Evolutionary conservation across 768 basidiomycete genomes (phyloP), one percentile per base, ranked within the genome.

Genomic region (Rhizopogon vulgaris): DNA sequence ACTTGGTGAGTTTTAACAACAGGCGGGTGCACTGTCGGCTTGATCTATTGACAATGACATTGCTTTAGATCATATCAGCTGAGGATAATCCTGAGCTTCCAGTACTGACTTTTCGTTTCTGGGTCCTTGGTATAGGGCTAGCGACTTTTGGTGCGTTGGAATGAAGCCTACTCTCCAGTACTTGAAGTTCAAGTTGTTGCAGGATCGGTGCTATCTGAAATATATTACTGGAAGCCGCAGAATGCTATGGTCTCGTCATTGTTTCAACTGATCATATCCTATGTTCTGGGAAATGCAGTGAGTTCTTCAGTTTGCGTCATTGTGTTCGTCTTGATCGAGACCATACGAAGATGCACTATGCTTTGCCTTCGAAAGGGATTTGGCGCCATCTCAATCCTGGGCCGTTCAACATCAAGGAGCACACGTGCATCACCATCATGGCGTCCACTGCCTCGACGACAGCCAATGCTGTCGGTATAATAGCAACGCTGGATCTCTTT

Each of bases 381-480:
- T 83, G 78, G 77, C 63, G 75, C n/a, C 81, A 78, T 60, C 64
- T 83, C 47, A 83, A 83, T 59, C 82, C 81, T 3, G 80, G 82
- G 0, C 78, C 79, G 18, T 84, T 84, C 70, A 84, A 82, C 72
- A 71, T 65, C 63, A 79, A 79, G 60, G 82, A 84, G 58, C 82
- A 84, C 57, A 79, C 82, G 7, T 76, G 76, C 14, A 83, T 84
- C 46, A 80, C 80, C 3, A 80, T 83, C 36, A 79, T 84, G 62
- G 66, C 82, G 1, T 76, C 79, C 17, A 83, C 82, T 0, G 82
- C 82, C 2, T 77, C 79, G 1, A 71, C 74, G 2, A 79, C 80
- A 1, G 80, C 82, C 0, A 67, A 78, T 10, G 80, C 79, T 0
- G 82, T 82, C 61, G 79, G 74, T 49, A 74, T 82, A 54, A 80